Base-by-base conservation (phyloP, 2,329 filamentous ascomycete genomes). In the Sporothrix protearum region DNA sequence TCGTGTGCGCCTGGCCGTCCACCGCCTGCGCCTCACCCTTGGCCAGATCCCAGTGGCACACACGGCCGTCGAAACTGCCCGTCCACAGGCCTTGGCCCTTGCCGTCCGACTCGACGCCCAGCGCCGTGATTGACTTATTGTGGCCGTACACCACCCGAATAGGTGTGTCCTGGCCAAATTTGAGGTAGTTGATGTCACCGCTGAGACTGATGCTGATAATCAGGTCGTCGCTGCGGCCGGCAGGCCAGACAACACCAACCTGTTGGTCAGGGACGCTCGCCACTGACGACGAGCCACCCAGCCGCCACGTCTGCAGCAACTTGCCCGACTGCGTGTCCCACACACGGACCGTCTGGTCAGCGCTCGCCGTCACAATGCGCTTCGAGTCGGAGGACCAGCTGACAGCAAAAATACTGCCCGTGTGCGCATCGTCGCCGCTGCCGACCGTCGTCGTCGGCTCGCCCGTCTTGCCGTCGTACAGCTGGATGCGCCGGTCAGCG, bases 401-500 rank as follows among this genome's bases (percentile, higher is more conserved):
- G 5, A 98, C 89, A 28, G 91, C 91, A 78, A 97, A 97, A 72
- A 99, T 96, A 79, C 93, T 97, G 64, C 96, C 96, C 6, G 90
- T 95, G 80, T 99, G 96, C 8, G 55, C 75, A n/a, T 75, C 75
- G n/a, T 89, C 90, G 36, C 28, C 69, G 36, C 55, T 45, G 10
- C 91, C 92, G 76, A 99, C 91, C 76, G 92, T 86, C 72, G 84
- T 87, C 59, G 89, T 92, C 0, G 91, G 86, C 78, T 97, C 94
- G 39, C 96, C 96, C 19, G 94, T 97, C 86, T 97, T 97, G 74
- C 95, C 96, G 79, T 99, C 94, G 79, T 97, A 99, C 10, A 99
- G 84, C 85, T 96, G 96, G 75, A 99, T 97, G 78, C 88, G 89
- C 79, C 90, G 90, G 81, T 99, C 96, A n/a, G 92, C 93, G 49